Percentiles rank a stretch among this genome's conserved stretches.
These are phyloP conservation scores for Choiromyces venosus DNA, from an alignment of 495 filamentous ascomycete species.

Conservation along the genomic window DNA sequence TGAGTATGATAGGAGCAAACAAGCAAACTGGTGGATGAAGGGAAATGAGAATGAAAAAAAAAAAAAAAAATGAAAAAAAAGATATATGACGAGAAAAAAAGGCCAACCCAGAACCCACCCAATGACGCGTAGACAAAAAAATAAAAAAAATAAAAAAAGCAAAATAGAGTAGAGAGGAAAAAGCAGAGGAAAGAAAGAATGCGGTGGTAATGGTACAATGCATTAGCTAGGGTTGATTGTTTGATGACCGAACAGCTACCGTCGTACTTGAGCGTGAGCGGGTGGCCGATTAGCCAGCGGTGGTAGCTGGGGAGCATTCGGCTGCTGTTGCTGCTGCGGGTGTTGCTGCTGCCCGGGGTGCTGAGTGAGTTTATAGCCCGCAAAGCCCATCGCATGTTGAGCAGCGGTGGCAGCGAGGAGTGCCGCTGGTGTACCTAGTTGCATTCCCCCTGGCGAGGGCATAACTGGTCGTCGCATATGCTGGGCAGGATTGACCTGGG, in stretches of 20 bases:
- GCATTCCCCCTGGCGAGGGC: conserved; percentile 22
- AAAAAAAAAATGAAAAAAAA: too few species aligned
- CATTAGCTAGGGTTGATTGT: background rate
- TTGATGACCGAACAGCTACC: background rate
- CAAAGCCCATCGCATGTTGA: conserved; percentile 10
- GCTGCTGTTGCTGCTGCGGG: conserved; percentile 32
- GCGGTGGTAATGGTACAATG: background rate
- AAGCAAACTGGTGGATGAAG: background rate
- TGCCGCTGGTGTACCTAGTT: conserved; percentile 11
- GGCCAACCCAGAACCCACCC: background rate
- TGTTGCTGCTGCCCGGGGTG: conserved; percentile 29
- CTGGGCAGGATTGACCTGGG: conserved; percentile 11
- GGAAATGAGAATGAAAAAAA: too few species aligned
- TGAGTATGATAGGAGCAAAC: background rate
- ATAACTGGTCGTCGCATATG: conserved; percentile 28
- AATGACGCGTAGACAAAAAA: background rate
- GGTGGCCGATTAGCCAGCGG: background rate
- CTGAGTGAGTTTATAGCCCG: conserved; percentile 1
- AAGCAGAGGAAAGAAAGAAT: background rate
- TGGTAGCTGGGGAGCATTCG: background rate
- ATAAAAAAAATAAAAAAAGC: too few species aligned
- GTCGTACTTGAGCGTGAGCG: background rate
- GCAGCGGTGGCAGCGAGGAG: conserved; percentile 17
- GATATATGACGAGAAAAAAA: background rate
- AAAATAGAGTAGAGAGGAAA: background rate